Evolutionary conservation across 192 early-diverging fungal species (phyloP).

Genomic region (Umbelopsis ramanniana): DNA sequence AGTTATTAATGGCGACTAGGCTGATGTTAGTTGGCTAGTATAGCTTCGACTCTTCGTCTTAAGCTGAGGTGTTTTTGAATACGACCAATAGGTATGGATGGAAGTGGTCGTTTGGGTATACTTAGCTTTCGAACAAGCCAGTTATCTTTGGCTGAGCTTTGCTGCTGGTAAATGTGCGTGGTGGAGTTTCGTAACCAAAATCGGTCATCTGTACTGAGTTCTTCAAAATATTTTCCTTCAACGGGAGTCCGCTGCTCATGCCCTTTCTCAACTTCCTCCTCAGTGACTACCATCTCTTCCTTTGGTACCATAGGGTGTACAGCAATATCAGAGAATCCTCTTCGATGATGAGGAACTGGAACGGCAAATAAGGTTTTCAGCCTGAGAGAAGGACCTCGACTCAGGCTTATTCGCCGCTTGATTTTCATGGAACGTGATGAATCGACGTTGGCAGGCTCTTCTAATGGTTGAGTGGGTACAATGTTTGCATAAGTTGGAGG

Average conservation of each 20-base stretch:
- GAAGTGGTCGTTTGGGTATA: not conserved
- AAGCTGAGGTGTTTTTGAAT: not conserved
- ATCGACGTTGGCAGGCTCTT: not conserved
- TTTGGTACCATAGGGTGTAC: not conserved
- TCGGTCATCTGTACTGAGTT: constrained; percentile 1
- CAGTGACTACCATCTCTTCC: not conserved
- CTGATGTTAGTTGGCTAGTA: not conserved
- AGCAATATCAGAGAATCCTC: not conserved
- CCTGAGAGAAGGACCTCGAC: not conserved
- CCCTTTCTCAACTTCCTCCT: not conserved
- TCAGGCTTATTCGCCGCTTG: not conserved
- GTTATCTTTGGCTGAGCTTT: constrained; percentile 1
- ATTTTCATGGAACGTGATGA: not conserved
- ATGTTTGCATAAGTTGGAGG: not conserved
- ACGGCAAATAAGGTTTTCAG: constrained; percentile 5
- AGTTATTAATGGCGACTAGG: too few species aligned
- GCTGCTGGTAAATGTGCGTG: constrained; percentile 11
- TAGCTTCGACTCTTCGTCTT: not conserved
- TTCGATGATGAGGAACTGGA: not conserved
- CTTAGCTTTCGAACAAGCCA: constrained; percentile 3
- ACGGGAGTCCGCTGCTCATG: not conserved
- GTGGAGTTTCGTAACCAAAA: constrained; percentile 12
- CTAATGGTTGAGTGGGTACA: not conserved
- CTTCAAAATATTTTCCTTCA: constrained; percentile 1
- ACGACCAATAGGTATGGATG: not conserved